Evolutionary conservation across 148 eudicot species (phyloP).

Genomic region (Silene latifolia): DNA sequence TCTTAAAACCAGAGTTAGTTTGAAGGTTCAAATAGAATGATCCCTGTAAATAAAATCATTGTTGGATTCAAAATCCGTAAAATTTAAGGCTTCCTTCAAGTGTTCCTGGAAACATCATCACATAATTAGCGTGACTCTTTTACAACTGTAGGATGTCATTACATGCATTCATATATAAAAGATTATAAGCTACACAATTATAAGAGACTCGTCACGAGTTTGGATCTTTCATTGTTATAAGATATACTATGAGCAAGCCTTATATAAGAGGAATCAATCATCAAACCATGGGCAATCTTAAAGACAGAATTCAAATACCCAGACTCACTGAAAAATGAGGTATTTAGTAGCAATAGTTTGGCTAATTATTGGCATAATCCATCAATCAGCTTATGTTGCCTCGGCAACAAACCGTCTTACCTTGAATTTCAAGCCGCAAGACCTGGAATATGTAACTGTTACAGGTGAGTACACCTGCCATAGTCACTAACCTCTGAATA

Average conservation of each 20-base stretch:
- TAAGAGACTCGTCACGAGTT: constrained; percentile 18
- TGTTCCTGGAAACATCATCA: neutral
- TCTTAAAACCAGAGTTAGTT: neutral
- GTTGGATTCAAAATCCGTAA: constrained; percentile 11
- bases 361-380: neutral
- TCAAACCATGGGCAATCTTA: neutral
- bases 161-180: constrained; percentile 8
- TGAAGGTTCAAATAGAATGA: constrained; percentile 17
- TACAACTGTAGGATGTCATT: constrained; percentile 3
- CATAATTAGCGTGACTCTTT: constrained; percentile 15
- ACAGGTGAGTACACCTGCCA: constrained; percentile 5
- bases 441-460: constrained; percentile 20
- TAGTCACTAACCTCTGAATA: neutral
- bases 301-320: neutral
- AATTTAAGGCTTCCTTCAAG: neutral
- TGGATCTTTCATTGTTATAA: constrained; percentile 12
- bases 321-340: neutral
- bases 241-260: neutral
- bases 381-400: neutral
- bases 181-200: constrained; percentile 9
- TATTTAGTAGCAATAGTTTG: neutral
- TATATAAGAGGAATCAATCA: constrained; percentile 18
- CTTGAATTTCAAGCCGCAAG: constrained; percentile 9
- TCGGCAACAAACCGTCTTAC: constrained; percentile 21
- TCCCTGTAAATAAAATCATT: constrained; percentile 9